Base-by-base conservation (phyloP, 192 early-diverging fungal genomes). In the Funneliformis geosporum region DNA sequence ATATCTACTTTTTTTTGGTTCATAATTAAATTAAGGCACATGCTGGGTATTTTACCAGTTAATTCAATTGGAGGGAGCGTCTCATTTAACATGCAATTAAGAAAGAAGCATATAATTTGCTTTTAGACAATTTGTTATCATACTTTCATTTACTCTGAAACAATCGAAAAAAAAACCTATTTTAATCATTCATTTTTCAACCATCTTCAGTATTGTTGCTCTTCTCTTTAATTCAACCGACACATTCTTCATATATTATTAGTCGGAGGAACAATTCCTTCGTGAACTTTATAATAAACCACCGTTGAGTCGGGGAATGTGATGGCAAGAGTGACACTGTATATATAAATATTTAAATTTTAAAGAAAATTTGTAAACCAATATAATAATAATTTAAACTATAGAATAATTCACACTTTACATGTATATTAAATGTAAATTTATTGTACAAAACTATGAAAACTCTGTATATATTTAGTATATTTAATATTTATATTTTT, bases 221-320 rank as follows among this genome's bases (percentile, higher is more conserved):
- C 50, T 55, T 55, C 50, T 21, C 50, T 55, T 55, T 21, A 6
- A 55, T 55, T 55, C 50, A 55, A 55, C 50, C 6, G 50, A 55
- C 50, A 55, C 50, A 55, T 33, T 33, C 33, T 33, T 33, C 33
- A 33, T 33, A 33, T 64, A 69, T 43, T 44, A 69, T 69, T 42
- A 44, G 40, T 43, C 8, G 70, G 60, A 14, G 43, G 76, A 50
- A 43, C 39, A 16, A 78, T 78, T 33, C 65, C 76, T 39, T 64
- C 67, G 38, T 78, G 76, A n/a, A 78, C n/a, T 23, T 78, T 78
- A 69, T 78, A 78, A 44, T 78, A 78, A 64, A 78, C 76, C 27
- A 78, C 67, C 12, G 76, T 78, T 14, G 76, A 78, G 40, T 78
- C 76, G 8, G 76, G 38, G 33, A 69, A 78, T 28, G 67, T 50